Evolutionary conservation across 495 filamentous ascomycete species (phyloP), one percentile per base, ranked within the genome.

Genomic region (Penicillium bovifimosum): DNA sequence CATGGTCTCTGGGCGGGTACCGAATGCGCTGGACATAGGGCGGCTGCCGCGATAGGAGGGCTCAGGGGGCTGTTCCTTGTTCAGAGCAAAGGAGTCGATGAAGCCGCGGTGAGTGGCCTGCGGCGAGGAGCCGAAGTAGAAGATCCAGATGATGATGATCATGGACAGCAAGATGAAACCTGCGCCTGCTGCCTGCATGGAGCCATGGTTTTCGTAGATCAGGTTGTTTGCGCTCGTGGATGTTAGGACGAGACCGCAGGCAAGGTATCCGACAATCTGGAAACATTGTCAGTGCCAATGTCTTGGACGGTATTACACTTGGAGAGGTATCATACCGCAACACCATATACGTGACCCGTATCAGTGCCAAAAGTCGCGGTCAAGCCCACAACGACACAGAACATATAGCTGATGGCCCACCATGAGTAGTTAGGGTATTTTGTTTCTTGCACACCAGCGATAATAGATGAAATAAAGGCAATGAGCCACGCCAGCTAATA

Each of bases 151-250:
- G 61, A 96, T 88, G 64, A 87, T 82, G 47, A 97, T 85, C 84
- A 97, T 96, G 31, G 92, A 88, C 28, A 97, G 76, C n/a, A 97
- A 78, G 54, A 99, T 96, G 66, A 92, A 91, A 13, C 93, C 93
- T 58, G 95, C 95, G 17, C 89, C 86, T 2, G 88, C 86, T 34
- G 93, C 93, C 71, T 97, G 86, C 65, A 83, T 82, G 38, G 90
- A 80, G 17, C 80, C 81, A 43, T 82, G 71, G 26, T 77, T 67
- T 39, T 70, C 76, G 66, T 96, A 93, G 47, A 99, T 78, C 24
- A 93, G 69, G 9, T 83, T 80, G 65, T 96, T 92, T 53, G 91
- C 85, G 9, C 89, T 84, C 7, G 90, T 86, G 3, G 88, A 88
- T 14, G 87, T 87, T 47, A 95, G 83, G 10, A 95, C 86, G 18